Conservation (phyloP, 495 filamentous ascomycete species). For the Tuber microsphaerosporum region DNA sequence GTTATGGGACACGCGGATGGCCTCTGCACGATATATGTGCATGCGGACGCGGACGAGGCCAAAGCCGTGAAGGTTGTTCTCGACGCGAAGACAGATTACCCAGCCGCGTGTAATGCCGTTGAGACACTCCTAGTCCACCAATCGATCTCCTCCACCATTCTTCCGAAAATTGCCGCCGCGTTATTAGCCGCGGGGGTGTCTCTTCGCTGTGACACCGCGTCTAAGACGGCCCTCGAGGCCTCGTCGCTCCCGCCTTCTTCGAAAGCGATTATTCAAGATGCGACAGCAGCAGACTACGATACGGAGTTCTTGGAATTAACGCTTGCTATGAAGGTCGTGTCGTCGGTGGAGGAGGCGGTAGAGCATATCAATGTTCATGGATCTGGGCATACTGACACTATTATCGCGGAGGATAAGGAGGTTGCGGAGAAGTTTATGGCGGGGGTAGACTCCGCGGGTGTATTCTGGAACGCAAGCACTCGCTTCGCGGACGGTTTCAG, state of each 20-base stretch:
- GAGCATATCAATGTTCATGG: constrained; percentile 84
- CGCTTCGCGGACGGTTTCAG: constrained; percentile 94
- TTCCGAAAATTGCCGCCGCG: constrained; percentile 63
- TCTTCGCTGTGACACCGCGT: constrained; percentile 70
- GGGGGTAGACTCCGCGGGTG: constrained; percentile 78
- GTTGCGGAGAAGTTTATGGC: constrained; percentile 73
- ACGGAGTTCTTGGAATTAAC: constrained; percentile 86
- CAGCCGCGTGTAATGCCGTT: constrained; percentile 90
- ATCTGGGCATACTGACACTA: constrained; percentile 91
- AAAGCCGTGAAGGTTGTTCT: constrained; percentile 71
- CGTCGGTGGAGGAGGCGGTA: constrained; percentile 62
- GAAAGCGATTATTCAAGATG: constrained; percentile 53
- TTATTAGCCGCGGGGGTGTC: constrained; percentile 69
- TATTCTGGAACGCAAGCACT: constrained; percentile 95
- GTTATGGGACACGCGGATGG: constrained; percentile 96
- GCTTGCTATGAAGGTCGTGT: constrained; percentile 75
- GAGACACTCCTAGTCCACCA: constrained; percentile 85
- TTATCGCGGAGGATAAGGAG: constrained; percentile 61
- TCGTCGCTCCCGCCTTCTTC: constrained; percentile 43
- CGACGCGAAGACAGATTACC: constrained; percentile 89
- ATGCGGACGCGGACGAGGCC: constrained; percentile 63
- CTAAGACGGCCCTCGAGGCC: constrained; percentile 54
- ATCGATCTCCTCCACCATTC: constrained; percentile 56
- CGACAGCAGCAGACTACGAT: constrained; percentile 62
- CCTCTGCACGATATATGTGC: constrained; percentile 82